A percentile compares a stretch with the other conserved stretches of the same genome.
Evolutionary conservation across 768 basidiomycete genomes (phyloP).

Genomic region (Boletus sensibilis): DNA sequence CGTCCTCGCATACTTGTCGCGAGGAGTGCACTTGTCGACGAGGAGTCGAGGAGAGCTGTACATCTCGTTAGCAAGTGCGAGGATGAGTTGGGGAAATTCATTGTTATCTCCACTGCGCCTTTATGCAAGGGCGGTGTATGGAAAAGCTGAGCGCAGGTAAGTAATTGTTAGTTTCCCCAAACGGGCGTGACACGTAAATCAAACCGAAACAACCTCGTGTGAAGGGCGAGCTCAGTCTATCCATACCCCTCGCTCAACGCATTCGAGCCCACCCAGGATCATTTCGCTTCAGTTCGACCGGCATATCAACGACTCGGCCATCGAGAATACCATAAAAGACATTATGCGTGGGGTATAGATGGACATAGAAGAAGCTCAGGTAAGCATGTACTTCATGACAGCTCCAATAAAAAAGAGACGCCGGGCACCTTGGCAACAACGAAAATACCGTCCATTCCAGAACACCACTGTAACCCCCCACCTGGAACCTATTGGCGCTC

Average conservation of each 20-base stretch:
- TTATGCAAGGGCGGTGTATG: constrained; percentile 23
- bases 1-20: constrained; percentile 34
- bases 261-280: constrained; percentile 1
- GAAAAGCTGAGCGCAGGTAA: constrained; percentile 11
- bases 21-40: constrained; percentile 35
- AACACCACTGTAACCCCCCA: constrained; percentile 23
- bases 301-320: constrained; percentile 17
- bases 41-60: constrained; percentile 27
- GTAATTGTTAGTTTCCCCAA: constrained; percentile 20
- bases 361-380: constrained; percentile 26
- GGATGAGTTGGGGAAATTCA: background rate
- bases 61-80: constrained; percentile 10
- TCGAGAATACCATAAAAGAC: constrained; percentile 10
- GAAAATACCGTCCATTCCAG: constrained; percentile 9
- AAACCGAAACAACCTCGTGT: constrained; percentile 3
- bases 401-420: constrained; percentile 17
- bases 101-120: constrained; percentile 10
- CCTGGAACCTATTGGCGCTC: constrained; percentile 7
- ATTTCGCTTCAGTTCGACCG: constrained; percentile 22
- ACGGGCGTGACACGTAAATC: constrained; percentile 25
- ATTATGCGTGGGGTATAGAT: constrained; percentile 19
- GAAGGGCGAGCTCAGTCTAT: constrained; percentile 12
- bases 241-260: constrained; percentile 1
- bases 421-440: constrained; percentile 29
- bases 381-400: constrained; percentile 13